Conservation (phyloP, 352 stramenopile species). For the Globisporangium spinosum region DNA sequence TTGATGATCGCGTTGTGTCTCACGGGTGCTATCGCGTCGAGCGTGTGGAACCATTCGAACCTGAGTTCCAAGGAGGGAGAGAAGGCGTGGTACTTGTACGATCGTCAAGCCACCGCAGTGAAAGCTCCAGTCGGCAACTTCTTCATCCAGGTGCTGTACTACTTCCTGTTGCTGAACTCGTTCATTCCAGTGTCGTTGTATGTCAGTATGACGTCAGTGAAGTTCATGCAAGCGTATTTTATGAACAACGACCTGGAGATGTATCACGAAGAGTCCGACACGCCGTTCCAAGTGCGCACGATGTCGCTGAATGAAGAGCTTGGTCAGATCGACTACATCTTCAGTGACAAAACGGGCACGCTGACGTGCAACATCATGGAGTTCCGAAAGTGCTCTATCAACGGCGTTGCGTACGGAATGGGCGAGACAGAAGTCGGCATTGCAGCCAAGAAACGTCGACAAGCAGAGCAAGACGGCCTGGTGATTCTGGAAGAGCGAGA, state of each 20-base stretch:
- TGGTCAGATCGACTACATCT: slow-evolving; percentile 92
- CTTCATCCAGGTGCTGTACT: slow-evolving; percentile 91
- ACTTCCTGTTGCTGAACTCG: slow-evolving; percentile 91
- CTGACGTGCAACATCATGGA: slow-evolving; percentile 96
- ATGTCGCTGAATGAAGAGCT: slow-evolving; percentile 94
- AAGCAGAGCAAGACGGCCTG: slow-evolving; percentile 31
- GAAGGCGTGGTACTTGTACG: slow-evolving; percentile 72
- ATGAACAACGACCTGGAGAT: slow-evolving; percentile 92
- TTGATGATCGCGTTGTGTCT: slow-evolving; percentile 80
- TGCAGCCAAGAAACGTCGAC: slow-evolving; percentile 55
- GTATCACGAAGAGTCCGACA: slow-evolving; percentile 93
- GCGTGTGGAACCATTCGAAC: slow-evolving; percentile 67
- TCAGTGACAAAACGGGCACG: slow-evolving; percentile 94
- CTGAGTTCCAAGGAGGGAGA: slow-evolving; percentile 32
- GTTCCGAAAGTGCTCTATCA: slow-evolving; percentile 95
- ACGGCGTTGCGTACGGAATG: slow-evolving; percentile 90
- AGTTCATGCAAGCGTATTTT: slow-evolving; percentile 90
- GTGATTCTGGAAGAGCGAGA: background rate
- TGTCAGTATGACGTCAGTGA: slow-evolving; percentile 91
- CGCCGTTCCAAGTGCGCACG: slow-evolving; percentile 87
- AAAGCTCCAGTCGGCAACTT: slow-evolving; percentile 65
- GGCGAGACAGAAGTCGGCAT: slow-evolving; percentile 86
- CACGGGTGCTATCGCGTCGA: slow-evolving; percentile 52
- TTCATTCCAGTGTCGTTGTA: slow-evolving; percentile 96
- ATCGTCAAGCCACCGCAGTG: slow-evolving; percentile 43